Evolutionary conservation across 2,329 filamentous ascomycete species (phyloP).

Genomic region (Aspergillus sp.): DNA sequence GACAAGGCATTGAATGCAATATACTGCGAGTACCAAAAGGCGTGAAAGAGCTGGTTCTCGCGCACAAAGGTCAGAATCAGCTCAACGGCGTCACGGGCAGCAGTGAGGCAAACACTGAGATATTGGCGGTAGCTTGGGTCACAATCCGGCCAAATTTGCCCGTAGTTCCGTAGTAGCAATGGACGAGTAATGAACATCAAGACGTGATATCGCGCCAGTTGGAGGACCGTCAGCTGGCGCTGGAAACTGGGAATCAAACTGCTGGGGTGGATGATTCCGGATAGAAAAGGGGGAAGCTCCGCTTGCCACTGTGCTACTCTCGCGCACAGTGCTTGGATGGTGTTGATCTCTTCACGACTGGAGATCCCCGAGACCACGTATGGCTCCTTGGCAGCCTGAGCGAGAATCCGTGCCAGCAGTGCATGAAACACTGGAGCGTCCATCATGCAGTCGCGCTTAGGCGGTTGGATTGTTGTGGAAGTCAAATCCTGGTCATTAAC

Average conservation of each 20-base stretch:
- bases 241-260: slow-evolving; percentile 18
- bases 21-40: slow-evolving; percentile 25
- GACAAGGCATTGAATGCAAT: slow-evolving; percentile 24
- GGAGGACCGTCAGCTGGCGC: slow-evolving; percentile 19
- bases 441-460: slow-evolving; percentile 21
- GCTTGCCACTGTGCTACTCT: slow-evolving; percentile 15
- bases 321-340: slow-evolving; percentile 8
- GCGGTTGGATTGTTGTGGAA: background rate
- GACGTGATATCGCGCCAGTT: slow-evolving; percentile 19
- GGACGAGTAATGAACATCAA: slow-evolving; percentile 21
- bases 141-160: slow-evolving; percentile 15
- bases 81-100: slow-evolving; percentile 17
- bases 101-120: slow-evolving; percentile 15
- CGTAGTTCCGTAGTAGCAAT: slow-evolving; percentile 18
- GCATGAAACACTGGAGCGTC: slow-evolving; percentile 22
- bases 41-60: slow-evolving; percentile 19
- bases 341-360: slow-evolving; percentile 9
- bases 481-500: slow-evolving; percentile 19
- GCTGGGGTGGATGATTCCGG: slow-evolving; percentile 18
- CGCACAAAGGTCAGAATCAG: slow-evolving; percentile 18
- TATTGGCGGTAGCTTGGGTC: slow-evolving; percentile 9
- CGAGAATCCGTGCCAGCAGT: slow-evolving; percentile 16
- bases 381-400: slow-evolving; percentile 17
- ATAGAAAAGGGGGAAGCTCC: slow-evolving; percentile 15
- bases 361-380: slow-evolving; percentile 17